These are phyloP conservation scores for Solanum chilense DNA, from an alignment of 257 asterid genomes.

Conservation along the genomic window DNA sequence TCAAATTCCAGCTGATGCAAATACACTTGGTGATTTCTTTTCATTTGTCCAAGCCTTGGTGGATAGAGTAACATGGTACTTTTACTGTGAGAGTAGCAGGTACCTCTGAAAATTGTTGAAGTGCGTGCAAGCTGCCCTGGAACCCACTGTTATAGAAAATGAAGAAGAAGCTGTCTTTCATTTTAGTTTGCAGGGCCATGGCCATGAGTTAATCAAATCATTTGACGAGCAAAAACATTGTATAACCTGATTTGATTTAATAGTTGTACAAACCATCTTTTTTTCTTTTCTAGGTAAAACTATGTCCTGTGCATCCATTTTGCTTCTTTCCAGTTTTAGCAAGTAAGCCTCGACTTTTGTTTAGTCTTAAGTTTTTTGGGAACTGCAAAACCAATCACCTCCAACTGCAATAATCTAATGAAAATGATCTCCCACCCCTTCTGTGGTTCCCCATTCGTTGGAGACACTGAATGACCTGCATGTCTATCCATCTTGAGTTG, in stretches of 20 bases:
- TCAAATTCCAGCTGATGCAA: background rate
- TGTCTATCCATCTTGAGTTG: background rate
- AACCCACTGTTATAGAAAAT: background rate
- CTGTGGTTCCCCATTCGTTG: background rate
- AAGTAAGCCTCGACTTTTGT: background rate
- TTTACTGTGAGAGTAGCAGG: background rate
- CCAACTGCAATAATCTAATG: background rate
- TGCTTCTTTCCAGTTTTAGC: background rate
- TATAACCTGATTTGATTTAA: background rate
- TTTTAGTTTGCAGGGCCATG: background rate
- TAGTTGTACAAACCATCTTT: background rate
- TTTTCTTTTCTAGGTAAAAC: background rate
- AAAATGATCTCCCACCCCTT: background rate
- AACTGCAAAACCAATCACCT: background rate
- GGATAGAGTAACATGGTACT: background rate
- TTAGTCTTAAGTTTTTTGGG: background rate
- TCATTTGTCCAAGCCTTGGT: background rate
- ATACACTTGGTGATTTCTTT: background rate
- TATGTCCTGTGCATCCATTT: background rate
- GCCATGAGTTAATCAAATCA: background rate
- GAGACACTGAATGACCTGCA: background rate
- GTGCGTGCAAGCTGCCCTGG: background rate
- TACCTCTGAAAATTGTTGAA: background rate
- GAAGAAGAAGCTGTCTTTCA: background rate
- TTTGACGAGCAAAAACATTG: background rate